Evolutionary conservation across 1,139 yeast genomes (phyloP).

Genomic region (Scheffersomyces titani): DNA sequence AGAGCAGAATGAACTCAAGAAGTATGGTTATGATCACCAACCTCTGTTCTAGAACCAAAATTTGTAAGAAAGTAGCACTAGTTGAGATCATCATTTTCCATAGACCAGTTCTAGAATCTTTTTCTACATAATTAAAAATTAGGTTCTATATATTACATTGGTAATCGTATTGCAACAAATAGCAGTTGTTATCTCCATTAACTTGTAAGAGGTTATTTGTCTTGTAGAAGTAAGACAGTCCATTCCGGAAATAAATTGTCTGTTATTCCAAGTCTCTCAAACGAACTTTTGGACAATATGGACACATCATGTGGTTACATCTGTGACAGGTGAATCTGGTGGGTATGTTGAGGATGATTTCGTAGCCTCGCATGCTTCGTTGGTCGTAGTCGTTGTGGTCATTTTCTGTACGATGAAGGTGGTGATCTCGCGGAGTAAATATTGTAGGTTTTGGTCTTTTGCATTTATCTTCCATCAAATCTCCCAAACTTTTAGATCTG

Average conservation of each 20-base stretch:
- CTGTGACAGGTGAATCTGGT: conserved; percentile 47
- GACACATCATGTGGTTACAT: conserved; percentile 57
- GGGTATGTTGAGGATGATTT: conserved; percentile 19
- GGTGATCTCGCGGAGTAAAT: neutral
- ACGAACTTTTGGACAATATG: conserved; percentile 50
- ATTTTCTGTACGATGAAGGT: neutral
- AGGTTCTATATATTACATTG: neutral
- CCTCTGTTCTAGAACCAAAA: neutral
- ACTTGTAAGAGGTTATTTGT: neutral
- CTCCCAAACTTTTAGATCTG: neutral
- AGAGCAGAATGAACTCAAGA: neutral
- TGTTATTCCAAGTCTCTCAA: conserved; percentile 31
- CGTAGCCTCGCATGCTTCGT: conserved; percentile 1
- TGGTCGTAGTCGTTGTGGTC: conserved; percentile 1
- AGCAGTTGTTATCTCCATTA: neutral
- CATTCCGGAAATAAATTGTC: neutral
- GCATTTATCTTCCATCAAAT: neutral
- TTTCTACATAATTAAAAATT: neutral
- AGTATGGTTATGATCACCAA: neutral
- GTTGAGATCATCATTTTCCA: neutral
- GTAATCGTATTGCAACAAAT: neutral
- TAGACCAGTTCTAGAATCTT: neutral
- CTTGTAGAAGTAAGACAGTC: neutral
- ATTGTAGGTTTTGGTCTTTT: neutral
- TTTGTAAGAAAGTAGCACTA: neutral